A percentile compares a stretch with the other conserved stretches of the same genome.
phyloP scores from a whole-genome alignment of 1,284 basidiomycete species.

The Malassezia arunalokei region DNA sequence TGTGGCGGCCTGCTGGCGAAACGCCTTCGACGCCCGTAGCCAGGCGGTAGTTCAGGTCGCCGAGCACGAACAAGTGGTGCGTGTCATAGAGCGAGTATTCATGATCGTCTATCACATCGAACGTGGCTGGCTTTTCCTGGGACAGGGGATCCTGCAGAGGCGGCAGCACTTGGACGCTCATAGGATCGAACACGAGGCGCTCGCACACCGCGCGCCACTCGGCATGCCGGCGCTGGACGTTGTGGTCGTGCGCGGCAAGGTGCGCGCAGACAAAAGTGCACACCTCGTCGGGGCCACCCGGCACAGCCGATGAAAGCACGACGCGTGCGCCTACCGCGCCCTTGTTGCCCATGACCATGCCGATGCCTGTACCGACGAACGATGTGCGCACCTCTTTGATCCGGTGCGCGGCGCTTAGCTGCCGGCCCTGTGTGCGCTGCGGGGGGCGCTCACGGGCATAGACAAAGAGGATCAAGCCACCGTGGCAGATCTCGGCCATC shows the following conservation, averaged over 20 bases:
- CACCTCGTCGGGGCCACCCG: constrained; percentile 25
- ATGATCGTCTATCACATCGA: constrained; percentile 21
- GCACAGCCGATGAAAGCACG: constrained; percentile 54
- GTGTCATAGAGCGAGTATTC: constrained; percentile 42
- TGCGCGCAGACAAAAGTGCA: constrained; percentile 81
- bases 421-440: constrained; percentile 2
- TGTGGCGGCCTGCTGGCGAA: not conserved
- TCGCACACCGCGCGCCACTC: constrained; percentile 70
- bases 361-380: constrained; percentile 42
- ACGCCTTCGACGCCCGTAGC: constrained; percentile 11
- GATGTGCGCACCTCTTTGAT: constrained; percentile 38
- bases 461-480: constrained; percentile 51
- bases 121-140: not conserved
- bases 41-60: constrained; percentile 46
- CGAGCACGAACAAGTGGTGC: constrained; percentile 43
- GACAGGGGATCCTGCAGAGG: constrained; percentile 14
- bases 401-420: constrained; percentile 48
- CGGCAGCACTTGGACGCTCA: constrained; percentile 20
- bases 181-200: constrained; percentile 59
- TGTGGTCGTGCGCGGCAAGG: constrained; percentile 67
- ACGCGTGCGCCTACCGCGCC: constrained; percentile 81
- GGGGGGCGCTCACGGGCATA: constrained; percentile 59
- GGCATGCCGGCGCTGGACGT: constrained; percentile 59
- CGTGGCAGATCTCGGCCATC: constrained; percentile 29
- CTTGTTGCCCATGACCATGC: constrained; percentile 72